Evolutionary conservation across 495 filamentous ascomycete species (phyloP), one percentile per base, ranked within the genome.

Genomic region (Rhypophila decipiens): DNA sequence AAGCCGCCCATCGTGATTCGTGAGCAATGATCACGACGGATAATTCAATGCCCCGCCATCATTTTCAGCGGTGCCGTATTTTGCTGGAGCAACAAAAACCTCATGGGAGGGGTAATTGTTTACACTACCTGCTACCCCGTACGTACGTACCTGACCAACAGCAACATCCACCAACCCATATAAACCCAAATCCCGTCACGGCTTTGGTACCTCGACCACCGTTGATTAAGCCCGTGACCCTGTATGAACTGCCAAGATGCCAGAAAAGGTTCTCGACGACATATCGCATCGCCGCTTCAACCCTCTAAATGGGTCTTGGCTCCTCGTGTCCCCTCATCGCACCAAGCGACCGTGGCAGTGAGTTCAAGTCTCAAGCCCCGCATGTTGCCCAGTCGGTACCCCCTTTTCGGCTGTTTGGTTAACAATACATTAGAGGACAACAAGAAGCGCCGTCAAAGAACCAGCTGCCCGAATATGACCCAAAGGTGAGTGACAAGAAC

Each of bases 271-370:
- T 38, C 86, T 99, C 18, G 80, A 99, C 73, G 90, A 97, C 62
- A 96, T 99, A 58, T 96, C 93, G 24, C 93, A 99, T 63, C 75
- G 94, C 52, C 83, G 93, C 54, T 97, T 84, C 66, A 99, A 99
- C 63, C 90, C 89, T 23, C 70, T 99, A 39, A 82, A 85, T 34
- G 90, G 87, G 22, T 89, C 85, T 24, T 93, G 88, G 82, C 73
- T 99, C 44, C 74, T 99, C 12, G 93, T 97, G 13, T 96, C 93
- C 8, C 93, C 93, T 34, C 93, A 99, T 65, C 74, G 93, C 44
- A 96, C 88, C 49, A 96, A 96, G 77, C 78, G 93, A 47, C 93
- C 93, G 56, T 99, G 93, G 93, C 93, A 96, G 93, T 96, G 71
- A 80, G 89, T 40, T 5, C 24, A 4, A 12, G 7, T 31, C 23